Evolutionary conservation across 2,329 filamentous ascomycete species (phyloP).

Genomic region (Gnomoniopsis smithogilvyi): DNA sequence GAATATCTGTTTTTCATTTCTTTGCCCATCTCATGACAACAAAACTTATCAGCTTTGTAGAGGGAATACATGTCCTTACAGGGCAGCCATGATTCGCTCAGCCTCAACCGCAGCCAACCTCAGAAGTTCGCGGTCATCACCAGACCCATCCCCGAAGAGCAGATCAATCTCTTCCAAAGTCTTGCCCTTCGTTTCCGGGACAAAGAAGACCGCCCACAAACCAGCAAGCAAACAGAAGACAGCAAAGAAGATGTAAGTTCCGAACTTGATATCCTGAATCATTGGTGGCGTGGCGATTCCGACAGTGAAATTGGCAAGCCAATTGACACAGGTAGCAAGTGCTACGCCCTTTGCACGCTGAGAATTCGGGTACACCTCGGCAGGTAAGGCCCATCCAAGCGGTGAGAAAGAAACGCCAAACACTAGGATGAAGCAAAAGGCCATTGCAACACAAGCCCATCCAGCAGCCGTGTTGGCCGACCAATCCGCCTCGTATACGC

Average conservation of each 20-base stretch:
- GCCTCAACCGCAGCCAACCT: neutral
- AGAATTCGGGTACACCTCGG: conserved; percentile 60
- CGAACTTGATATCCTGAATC: conserved; percentile 2
- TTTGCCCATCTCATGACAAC: too few species aligned
- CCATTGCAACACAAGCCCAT: too few species aligned
- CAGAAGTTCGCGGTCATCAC: conserved; percentile 22
- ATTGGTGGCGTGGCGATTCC: conserved; percentile 27
- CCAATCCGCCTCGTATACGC: too few species aligned
- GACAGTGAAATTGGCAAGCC: conserved; percentile 62
- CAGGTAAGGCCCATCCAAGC: conserved; percentile 49
- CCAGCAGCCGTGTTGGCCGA: too few species aligned
- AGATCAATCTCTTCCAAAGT: conserved; percentile 13
- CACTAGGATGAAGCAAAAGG: neutral
- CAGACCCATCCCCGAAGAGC: conserved; percentile 28
- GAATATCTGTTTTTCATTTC: too few species aligned
- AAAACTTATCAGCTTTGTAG: too few species aligned
- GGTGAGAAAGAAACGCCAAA: conserved; percentile 48
- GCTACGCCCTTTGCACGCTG: conserved; percentile 63
- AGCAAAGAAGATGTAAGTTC: conserved; percentile 11
- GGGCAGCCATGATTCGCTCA: too few species aligned
- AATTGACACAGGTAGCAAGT: conserved; percentile 56
- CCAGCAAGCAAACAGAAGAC: conserved; percentile 5
- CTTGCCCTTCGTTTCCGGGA: conserved; percentile 11
- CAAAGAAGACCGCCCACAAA: conserved; percentile 8
- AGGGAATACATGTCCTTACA: too few species aligned